These are phyloP conservation scores for Leucocoprinus sp. DNA, from an alignment of 768 basidiomycete species.

Conservation along the genomic window DNA sequence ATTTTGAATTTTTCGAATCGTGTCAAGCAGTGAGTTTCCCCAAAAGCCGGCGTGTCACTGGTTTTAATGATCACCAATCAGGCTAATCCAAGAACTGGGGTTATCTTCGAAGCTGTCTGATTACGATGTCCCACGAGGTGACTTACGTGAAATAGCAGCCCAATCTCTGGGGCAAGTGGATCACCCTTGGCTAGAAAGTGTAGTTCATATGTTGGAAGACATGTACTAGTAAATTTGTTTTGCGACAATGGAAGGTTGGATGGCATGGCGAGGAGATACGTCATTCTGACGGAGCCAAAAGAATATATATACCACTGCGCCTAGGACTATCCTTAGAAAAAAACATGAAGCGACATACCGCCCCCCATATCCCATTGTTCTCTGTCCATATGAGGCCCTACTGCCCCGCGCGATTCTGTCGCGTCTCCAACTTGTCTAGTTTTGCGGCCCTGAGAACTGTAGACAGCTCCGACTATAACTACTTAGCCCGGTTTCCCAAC, in stretches of 20 bases:
- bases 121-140: slow-evolving; percentile 55
- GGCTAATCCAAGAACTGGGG: slow-evolving; percentile 53
- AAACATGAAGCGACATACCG: slow-evolving; percentile 2
- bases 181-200: slow-evolving; percentile 29
- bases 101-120: slow-evolving; percentile 48
- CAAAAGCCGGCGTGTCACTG: too few species aligned
- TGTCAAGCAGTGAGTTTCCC: slow-evolving; percentile 52
- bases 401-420: background rate
- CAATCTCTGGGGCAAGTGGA: slow-evolving; percentile 35
- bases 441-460: slow-evolving; percentile 9
- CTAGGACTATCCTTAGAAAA: background rate
- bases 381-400: background rate
- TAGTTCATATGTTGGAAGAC: slow-evolving; percentile 41
- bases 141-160: slow-evolving; percentile 46
- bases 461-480: slow-evolving; percentile 6
- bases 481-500: background rate
- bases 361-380: background rate
- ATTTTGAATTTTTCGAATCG: slow-evolving; percentile 41
- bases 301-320: background rate
- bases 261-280: slow-evolving; percentile 1
- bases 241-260: background rate
- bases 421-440: background rate
- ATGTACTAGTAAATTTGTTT: slow-evolving; percentile 25
- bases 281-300: slow-evolving; percentile 6
- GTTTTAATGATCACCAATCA: slow-evolving; percentile 17